These are phyloP conservation scores for Hypoxylon perforatum DNA, from an alignment of 495 filamentous ascomycete species.

Conservation along the genomic window DNA sequence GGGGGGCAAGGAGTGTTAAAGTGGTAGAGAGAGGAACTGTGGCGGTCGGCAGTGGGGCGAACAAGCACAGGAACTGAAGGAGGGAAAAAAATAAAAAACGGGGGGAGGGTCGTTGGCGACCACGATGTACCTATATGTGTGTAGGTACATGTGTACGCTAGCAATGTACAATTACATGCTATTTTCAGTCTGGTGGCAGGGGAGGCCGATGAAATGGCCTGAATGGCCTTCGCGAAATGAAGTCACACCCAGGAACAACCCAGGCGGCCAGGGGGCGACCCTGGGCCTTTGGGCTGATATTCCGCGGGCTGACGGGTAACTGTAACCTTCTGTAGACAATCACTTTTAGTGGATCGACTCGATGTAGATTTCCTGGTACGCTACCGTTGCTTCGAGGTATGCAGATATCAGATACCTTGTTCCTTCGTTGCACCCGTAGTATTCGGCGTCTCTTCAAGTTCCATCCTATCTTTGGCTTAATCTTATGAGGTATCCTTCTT, in stretches of 20 bases:
- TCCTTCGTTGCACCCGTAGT: not conserved
- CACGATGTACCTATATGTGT: not conserved
- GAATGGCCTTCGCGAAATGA: conserved; percentile 42
- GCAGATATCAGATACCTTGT: conserved; percentile 23
- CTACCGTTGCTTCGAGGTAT: conserved; percentile 22
- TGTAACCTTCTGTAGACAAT: conserved; percentile 36
- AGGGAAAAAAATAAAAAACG: conserved; percentile 14
- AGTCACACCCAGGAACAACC: conserved; percentile 39
- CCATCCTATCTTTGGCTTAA: conserved; percentile 12
- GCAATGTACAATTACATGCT: conserved; percentile 15
- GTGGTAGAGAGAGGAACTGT: conserved; percentile 13
- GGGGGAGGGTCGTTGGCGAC: conserved; percentile 25
- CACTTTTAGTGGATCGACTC: conserved; percentile 21
- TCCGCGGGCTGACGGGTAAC: conserved; percentile 39
- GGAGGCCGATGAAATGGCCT: conserved; percentile 34
- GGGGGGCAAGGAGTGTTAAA: no score
- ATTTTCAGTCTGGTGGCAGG: conserved; percentile 37
- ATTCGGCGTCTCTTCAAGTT: not conserved
- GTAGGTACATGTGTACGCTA: no score
- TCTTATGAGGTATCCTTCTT: conserved; percentile 18
- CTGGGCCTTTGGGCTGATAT: conserved; percentile 22
- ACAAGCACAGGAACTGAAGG: not conserved
- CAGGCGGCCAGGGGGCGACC: conserved; percentile 22
- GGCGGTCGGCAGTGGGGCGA: conserved; percentile 35
- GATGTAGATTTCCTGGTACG: conserved; percentile 16